Evolutionary conservation across 192 early-diverging fungal genomes (phyloP).

Genomic region (Coemansia sp.): DNA sequence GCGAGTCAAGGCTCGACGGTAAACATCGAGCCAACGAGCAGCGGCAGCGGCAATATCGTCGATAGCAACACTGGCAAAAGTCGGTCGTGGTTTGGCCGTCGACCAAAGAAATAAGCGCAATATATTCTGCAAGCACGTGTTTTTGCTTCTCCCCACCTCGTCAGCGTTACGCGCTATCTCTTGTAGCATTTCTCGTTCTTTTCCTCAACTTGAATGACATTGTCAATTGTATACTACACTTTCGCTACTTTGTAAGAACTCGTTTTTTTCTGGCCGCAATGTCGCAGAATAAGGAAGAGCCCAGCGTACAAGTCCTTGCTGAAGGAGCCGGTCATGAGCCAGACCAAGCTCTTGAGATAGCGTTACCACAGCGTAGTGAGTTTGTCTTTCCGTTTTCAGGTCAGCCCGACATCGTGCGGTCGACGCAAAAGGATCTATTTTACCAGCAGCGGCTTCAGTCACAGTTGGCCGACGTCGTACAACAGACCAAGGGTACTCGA

Average conservation of each 20-base stretch:
- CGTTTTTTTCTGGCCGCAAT: not conserved
- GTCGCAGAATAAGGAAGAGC: not conserved
- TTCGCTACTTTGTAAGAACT: not conserved
- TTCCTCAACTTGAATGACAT: not conserved
- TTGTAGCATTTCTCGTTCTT: not conserved
- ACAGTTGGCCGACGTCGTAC: conserved; percentile 65
- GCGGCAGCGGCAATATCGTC: not conserved
- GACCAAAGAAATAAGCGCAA: conserved; percentile 32
- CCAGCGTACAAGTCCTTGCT: conserved; percentile 19
- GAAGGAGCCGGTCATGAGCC: not conserved
- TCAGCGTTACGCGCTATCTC: not conserved
- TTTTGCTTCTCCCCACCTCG: no score
- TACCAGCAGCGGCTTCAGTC: conserved; percentile 71
- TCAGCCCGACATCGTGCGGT: conserved; percentile 84
- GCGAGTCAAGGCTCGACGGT: not conserved
- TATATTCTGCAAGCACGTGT: not conserved
- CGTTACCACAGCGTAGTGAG: conserved; percentile 5
- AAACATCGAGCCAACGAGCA: not conserved
- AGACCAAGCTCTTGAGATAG: not conserved
- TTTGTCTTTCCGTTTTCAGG: conserved; percentile 69
- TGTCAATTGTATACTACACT: not conserved
- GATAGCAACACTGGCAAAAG: conserved; percentile 20
- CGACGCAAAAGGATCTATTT: conserved; percentile 89
- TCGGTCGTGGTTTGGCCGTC: conserved; percentile 50
- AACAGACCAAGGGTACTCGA: conserved; percentile 64